phyloP scores from a whole-genome alignment of 176 grass and related monocot species.

The Carex pumila region DNA sequence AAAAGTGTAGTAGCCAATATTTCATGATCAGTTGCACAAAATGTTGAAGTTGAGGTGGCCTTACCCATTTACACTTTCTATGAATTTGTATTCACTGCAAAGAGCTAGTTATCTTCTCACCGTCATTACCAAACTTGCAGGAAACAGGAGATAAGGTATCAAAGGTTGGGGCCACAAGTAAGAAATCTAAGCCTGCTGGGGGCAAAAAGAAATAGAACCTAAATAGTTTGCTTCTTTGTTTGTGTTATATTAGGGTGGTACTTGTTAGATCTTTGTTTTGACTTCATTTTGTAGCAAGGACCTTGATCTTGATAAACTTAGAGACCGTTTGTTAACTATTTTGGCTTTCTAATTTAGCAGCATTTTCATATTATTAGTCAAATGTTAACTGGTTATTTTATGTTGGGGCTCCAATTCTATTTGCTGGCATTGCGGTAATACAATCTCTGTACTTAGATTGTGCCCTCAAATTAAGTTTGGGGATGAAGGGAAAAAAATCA shows the following conservation, averaged over 20 bases:
- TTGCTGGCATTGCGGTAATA: background rate
- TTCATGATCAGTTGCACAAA: background rate
- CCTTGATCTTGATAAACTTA: background rate
- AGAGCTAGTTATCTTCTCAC: background rate
- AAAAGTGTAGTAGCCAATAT: background rate
- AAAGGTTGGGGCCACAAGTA: background rate
- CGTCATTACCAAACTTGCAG: conserved; percentile 7
- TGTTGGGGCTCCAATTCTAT: background rate
- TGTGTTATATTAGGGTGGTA: background rate
- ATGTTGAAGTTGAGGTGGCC: background rate
- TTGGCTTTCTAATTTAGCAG: background rate
- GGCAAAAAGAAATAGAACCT: conserved; percentile 23
- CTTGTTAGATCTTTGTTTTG: background rate
- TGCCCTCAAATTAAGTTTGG: background rate
- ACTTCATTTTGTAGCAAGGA: background rate
- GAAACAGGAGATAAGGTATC: conserved; percentile 20
- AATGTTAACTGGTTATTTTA: background rate
- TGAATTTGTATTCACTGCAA: background rate
- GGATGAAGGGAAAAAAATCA: too few species aligned
- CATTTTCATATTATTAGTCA: background rate
- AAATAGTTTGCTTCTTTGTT: background rate
- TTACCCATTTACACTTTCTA: background rate
- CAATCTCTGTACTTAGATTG: background rate
- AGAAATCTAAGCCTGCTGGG: conserved; percentile 19
- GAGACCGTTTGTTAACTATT: background rate